These are phyloP conservation scores for Mycena rosella DNA, from an alignment of 768 basidiomycete genomes.

Conservation along the genomic window DNA sequence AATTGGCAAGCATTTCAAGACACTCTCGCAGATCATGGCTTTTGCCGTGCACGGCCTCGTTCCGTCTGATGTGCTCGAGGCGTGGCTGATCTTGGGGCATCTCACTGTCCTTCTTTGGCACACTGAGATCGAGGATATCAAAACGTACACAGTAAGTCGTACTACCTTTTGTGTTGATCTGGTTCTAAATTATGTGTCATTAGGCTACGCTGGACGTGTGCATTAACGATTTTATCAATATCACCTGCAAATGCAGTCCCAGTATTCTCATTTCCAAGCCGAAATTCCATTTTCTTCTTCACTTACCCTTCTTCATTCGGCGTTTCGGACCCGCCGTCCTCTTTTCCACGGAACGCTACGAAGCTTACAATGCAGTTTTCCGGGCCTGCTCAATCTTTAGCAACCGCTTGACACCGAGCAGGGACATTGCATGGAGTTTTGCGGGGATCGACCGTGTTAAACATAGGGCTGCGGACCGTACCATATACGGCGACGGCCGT, in stretches of 20 bases:
- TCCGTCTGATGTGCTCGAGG: constrained; percentile 29
- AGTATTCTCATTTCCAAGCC: constrained; percentile 44
- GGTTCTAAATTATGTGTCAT: neutral
- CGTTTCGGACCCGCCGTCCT: constrained; percentile 45
- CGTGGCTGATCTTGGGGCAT: constrained; percentile 41
- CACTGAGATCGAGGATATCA: constrained; percentile 41
- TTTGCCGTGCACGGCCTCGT: constrained; percentile 44
- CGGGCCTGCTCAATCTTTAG: constrained; percentile 32
- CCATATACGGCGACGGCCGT: too few species aligned
- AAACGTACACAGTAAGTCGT: constrained; percentile 41
- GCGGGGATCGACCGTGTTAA: constrained; percentile 22
- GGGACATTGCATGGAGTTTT: constrained; percentile 34
- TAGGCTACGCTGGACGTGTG: constrained; percentile 30
- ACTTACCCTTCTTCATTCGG: constrained; percentile 42
- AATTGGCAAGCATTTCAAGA: constrained; percentile 47
- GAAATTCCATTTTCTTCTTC: constrained; percentile 40
- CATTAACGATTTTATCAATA: constrained; percentile 42
- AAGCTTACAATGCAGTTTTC: constrained; percentile 43
- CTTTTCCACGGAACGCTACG: constrained; percentile 45
- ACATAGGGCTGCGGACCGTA: too few species aligned
- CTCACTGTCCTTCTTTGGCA: constrained; percentile 45
- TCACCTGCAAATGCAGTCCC: constrained; percentile 36
- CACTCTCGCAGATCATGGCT: constrained; percentile 45
- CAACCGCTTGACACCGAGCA: constrained; percentile 34
- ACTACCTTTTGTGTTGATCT: neutral